Percentiles rank a stretch among this genome's conserved stretches.
Evolutionary conservation across 345 rosid species (phyloP).

Genomic region (Gossypium ekmanianum): DNA sequence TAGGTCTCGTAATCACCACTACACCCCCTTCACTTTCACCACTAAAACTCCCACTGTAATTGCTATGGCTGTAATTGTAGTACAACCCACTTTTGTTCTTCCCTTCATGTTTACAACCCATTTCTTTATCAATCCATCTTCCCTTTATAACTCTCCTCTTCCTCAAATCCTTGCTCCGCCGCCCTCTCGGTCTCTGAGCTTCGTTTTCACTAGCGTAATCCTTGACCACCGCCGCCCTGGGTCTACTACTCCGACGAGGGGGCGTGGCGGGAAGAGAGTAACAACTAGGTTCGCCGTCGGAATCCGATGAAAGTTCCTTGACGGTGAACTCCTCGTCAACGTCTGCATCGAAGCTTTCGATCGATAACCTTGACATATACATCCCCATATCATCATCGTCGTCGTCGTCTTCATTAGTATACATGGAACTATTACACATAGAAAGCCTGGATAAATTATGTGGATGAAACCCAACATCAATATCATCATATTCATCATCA

Average conservation of each 20-base stretch:
- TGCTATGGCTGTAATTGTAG: constrained; percentile 12
- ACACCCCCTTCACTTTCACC: constrained; percentile 60
- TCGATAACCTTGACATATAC: constrained; percentile 41
- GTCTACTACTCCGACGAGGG: constrained; percentile 23
- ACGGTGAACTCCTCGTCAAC: constrained; percentile 55
- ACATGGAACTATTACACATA: constrained; percentile 59
- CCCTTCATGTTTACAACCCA: constrained; percentile 18
- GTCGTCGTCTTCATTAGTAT: constrained; percentile 40
- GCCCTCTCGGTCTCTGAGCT: constrained; percentile 19
- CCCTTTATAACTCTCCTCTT: constrained; percentile 20
- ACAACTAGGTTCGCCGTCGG: constrained; percentile 49
- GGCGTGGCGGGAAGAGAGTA: constrained; percentile 66
- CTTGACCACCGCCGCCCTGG: constrained; percentile 24
- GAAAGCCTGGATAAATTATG: constrained; percentile 60
- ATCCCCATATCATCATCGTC: constrained; percentile 10
- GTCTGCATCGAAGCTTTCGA: constrained; percentile 72
- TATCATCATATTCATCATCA: constrained; percentile 42
- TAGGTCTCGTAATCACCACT: constrained; percentile 76
- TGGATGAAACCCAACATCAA: constrained; percentile 40
- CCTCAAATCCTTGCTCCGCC: constrained; percentile 33
- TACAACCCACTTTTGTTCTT: background rate
- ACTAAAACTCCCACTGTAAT: constrained; percentile 33
- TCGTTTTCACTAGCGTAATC: constrained; percentile 88
- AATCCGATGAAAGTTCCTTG: constrained; percentile 45
- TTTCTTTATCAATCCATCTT: constrained; percentile 9